These are phyloP conservation scores for Pleurotus tuber-regium DNA, from an alignment of 768 basidiomycete species.

Conservation along the genomic window DNA sequence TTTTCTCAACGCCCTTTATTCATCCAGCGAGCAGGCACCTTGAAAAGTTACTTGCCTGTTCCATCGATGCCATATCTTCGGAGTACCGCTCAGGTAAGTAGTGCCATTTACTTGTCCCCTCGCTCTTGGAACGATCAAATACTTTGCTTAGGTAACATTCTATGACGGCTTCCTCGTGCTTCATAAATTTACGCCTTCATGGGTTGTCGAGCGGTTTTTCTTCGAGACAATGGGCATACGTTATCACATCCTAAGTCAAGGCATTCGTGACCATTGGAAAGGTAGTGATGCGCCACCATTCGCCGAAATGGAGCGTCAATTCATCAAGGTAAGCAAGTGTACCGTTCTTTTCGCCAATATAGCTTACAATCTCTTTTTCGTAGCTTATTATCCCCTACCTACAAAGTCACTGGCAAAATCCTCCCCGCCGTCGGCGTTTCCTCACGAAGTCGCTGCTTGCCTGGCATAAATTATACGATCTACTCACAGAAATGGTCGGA, in stretches of 20 bases:
- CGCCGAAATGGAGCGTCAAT: slow-evolving; percentile 33
- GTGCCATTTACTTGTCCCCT: neutral
- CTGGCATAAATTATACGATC: slow-evolving; percentile 65
- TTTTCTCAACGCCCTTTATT: neutral
- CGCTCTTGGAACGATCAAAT: no score
- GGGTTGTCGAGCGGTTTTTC: slow-evolving; percentile 66
- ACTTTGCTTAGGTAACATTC: slow-evolving; percentile 45
- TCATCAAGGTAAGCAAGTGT: slow-evolving; percentile 36
- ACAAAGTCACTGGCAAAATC: slow-evolving; percentile 65
- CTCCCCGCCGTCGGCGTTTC: slow-evolving; percentile 61
- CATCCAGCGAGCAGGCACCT: neutral
- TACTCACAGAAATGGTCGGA: slow-evolving; percentile 31
- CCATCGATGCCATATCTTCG: slow-evolving; percentile 56
- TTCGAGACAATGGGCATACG: slow-evolving; percentile 57
- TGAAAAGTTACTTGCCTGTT: slow-evolving; percentile 13
- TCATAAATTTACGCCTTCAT: slow-evolving; percentile 44
- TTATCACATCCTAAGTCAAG: slow-evolving; percentile 44
- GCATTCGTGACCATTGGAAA: slow-evolving; percentile 36
- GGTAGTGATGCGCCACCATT: slow-evolving; percentile 35
- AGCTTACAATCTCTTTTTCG: neutral
- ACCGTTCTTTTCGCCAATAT: slow-evolving; percentile 3
- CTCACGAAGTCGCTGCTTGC: slow-evolving; percentile 61
- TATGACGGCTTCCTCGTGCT: slow-evolving; percentile 56
- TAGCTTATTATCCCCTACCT: slow-evolving; percentile 61
- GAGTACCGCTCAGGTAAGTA: slow-evolving; percentile 58